These are phyloP conservation scores for Akanthomyces muscarius DNA, from an alignment of 2,329 filamentous ascomycete genomes.

Conservation along the genomic window DNA sequence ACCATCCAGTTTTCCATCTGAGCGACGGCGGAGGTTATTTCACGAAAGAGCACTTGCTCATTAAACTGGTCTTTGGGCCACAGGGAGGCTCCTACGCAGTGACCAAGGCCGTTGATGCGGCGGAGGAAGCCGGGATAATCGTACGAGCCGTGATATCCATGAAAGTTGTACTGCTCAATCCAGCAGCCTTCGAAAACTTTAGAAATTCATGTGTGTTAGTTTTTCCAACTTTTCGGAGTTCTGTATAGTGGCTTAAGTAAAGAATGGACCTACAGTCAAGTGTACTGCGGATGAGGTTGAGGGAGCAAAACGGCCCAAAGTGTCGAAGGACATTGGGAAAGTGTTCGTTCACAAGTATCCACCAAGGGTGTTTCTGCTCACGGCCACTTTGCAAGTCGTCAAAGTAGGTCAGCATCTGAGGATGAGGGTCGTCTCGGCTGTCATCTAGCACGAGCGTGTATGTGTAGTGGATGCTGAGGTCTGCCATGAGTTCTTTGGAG, in stretches of 20 bases:
- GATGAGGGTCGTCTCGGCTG: slow-evolving; percentile 18
- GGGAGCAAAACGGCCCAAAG: slow-evolving; percentile 20
- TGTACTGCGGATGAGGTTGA: slow-evolving; percentile 22
- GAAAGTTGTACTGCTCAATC: slow-evolving; percentile 24
- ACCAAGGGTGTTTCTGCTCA: slow-evolving; percentile 20
- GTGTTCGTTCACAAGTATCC: slow-evolving; percentile 21
- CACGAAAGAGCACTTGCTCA: slow-evolving; percentile 19
- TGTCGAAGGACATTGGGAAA: slow-evolving; percentile 21
- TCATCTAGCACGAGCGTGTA: slow-evolving; percentile 23
- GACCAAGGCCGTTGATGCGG: slow-evolving; percentile 23
- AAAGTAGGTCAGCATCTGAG: slow-evolving; percentile 21
- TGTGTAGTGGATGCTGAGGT: slow-evolving; percentile 22
- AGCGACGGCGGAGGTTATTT: slow-evolving; percentile 21
- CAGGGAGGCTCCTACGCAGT: slow-evolving; percentile 20
- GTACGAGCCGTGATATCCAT: slow-evolving; percentile 19
- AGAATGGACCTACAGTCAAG: slow-evolving; percentile 16
- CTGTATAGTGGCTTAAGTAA: too few relatives aligned
- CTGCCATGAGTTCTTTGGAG: slow-evolving; percentile 21
- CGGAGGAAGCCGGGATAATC: slow-evolving; percentile 23
- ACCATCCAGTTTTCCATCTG: slow-evolving; percentile 24
- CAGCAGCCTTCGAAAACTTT: slow-evolving; percentile 22
- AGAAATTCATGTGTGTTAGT: background rate
- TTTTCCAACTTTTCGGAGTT: too few relatives aligned
- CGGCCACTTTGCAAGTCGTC: slow-evolving; percentile 20
- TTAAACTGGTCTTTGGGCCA: slow-evolving; percentile 18